phyloP scores from a whole-genome alignment of 148 eudicot genomes.

The Chenopodium formosanum region DNA sequence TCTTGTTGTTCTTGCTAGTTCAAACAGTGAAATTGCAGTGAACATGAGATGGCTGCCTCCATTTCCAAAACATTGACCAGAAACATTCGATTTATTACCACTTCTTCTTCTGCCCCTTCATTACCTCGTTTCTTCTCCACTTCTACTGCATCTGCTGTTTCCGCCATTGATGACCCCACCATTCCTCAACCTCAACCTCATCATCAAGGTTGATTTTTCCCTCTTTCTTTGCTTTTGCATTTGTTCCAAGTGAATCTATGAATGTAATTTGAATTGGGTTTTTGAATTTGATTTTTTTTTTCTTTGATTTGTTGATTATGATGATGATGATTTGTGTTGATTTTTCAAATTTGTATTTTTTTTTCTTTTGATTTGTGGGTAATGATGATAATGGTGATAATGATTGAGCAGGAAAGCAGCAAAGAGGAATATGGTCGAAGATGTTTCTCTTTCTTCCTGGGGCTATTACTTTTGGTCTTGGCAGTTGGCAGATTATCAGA shows the following conservation, averaged over 20 bases:
- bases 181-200: conserved; percentile 31
- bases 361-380: background rate
- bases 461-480: conserved; percentile 87
- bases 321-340: background rate
- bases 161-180: conserved; percentile 32
- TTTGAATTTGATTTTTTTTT: background rate
- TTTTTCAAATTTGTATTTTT: background rate
- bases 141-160: conserved; percentile 27
- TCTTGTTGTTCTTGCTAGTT: too few relatives aligned
- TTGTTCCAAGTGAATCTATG: background rate
- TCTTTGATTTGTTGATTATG: background rate
- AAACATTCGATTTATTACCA: background rate
- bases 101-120: conserved; percentile 15
- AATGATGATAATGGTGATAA: background rate
- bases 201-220: conserved; percentile 41
- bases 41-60: conserved; percentile 36
- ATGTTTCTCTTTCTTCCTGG: conserved; percentile 90
- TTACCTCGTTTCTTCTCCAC: conserved; percentile 33
- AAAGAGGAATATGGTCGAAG: conserved; percentile 62
- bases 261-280: background rate
- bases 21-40: too few relatives aligned
- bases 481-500: conserved; percentile 90
- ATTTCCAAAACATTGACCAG: conserved; percentile 32
- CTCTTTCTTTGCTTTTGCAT: background rate
- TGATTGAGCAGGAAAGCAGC: conserved; percentile 37